Percentiles rank a stretch among this genome's conserved stretches.
Conservation (phyloP, 805 yeast genomes). For the Priceomyces haplophilus region DNA sequence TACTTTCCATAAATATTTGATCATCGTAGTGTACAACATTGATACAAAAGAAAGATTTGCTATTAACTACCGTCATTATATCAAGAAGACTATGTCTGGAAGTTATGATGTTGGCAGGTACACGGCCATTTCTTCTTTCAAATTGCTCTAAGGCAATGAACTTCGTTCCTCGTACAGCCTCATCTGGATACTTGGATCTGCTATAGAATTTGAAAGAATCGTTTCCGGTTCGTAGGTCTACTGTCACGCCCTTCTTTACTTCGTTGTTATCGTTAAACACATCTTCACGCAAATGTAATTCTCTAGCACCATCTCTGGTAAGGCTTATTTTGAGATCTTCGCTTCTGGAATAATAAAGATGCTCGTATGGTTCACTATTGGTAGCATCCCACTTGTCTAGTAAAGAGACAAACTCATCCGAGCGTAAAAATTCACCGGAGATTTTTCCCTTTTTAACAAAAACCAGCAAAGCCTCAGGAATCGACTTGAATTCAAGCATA, state of each 20-base stretch:
- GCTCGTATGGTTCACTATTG: conserved; percentile 6
- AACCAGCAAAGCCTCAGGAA: not conserved
- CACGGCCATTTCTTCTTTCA: conserved; percentile 4
- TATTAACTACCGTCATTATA: conserved; percentile 2
- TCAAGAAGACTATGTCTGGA: conserved; percentile 9
- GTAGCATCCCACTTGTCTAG: conserved; percentile 1
- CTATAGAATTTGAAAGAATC: conserved; percentile 5
- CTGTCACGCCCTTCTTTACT: conserved; percentile 1
- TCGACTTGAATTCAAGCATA: not conserved
- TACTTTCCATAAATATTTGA: conserved; percentile 8
- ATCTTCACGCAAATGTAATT: conserved; percentile 1
- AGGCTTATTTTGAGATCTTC: conserved; percentile 4
- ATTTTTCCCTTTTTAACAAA: conserved; percentile 7
- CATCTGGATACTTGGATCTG: conserved; percentile 1
- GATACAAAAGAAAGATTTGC: conserved; percentile 1
- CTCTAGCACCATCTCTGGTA: conserved; percentile 6
- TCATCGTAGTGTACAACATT: conserved; percentile 6
- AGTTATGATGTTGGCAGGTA: conserved; percentile 5
- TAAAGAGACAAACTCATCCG: conserved; percentile 4
- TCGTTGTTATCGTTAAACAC: conserved; percentile 1
- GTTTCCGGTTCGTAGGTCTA: conserved; percentile 6
- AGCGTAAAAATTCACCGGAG: conserved; percentile 5
- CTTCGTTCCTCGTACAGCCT: conserved; percentile 8
- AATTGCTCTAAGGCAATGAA: conserved; percentile 5
- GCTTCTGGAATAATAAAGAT: conserved; percentile 7